Evolutionary conservation across 257 asterid species (phyloP), one percentile per base, ranked within the genome.

Genomic region (Scutellaria barbata): DNA sequence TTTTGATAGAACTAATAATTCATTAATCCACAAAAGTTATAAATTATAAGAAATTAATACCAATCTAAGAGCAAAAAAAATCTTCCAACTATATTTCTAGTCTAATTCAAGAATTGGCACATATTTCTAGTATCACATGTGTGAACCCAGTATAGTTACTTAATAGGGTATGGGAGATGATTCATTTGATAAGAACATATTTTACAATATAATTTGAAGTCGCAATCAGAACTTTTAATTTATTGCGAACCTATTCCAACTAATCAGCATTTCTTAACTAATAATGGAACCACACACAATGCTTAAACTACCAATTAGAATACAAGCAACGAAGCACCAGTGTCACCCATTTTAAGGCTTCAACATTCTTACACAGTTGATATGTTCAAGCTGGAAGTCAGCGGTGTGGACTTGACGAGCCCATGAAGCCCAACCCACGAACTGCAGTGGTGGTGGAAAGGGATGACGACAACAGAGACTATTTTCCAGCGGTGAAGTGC

Each of bases 41-140:
- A n/a, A n/a, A n/a, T n/a, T n/a, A n/a, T n/a, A n/a, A n/a, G n/a
- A n/a, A n/a, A n/a, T n/a, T n/a, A n/a, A n/a, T n/a, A n/a, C n/a
- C n/a, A n/a, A n/a, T n/a, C n/a, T n/a, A n/a, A n/a, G n/a, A n/a
- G n/a, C n/a, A n/a, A n/a, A n/a, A n/a, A n/a, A n/a, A n/a, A n/a
- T n/a, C n/a, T n/a, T n/a, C n/a, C n/a, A n/a, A n/a, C n/a, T n/a
- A n/a, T n/a, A n/a, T n/a, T n/a, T 1, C 35, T 17, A 61, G 35
- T 13, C n/a, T 7, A 41, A 46, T n/a, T 10, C 10, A 54, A 17
- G 10, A 17, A 33, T 18, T 62, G 58, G 47, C 14, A 4, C 51
- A 22, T 50, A 64, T 73, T 51, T 37, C 37, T 9, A 56, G 63
- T n/a, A 57, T 43, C 40, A 40, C 7, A 56, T 51, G 71, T 25